These are phyloP conservation scores for Trichoderma virens DNA, from an alignment of 495 filamentous ascomycete genomes.

Conservation along the genomic window DNA sequence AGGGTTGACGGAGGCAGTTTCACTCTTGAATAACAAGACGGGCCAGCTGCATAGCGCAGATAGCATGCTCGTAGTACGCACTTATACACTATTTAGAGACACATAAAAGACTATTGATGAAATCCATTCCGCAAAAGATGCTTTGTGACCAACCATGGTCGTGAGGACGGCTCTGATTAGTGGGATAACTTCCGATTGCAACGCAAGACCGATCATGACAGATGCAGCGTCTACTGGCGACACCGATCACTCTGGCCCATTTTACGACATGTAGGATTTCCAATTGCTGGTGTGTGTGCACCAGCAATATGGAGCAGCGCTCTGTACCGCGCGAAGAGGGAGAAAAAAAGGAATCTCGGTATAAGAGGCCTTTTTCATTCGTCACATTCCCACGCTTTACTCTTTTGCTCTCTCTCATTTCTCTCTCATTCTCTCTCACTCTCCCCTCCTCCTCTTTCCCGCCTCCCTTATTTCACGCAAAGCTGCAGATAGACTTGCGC, in stretches of 20 bases:
- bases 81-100: conserved; percentile 7
- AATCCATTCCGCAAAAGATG: not conserved
- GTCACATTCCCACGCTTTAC: not conserved
- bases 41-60: not conserved
- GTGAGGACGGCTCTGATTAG: not conserved
- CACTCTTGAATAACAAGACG: not conserved
- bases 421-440: no score
- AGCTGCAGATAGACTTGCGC: not conserved
- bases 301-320: not conserved
- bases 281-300: not conserved
- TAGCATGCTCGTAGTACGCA: not conserved
- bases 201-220: not conserved
- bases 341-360: not conserved
- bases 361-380: not conserved
- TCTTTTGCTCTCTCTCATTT: not conserved
- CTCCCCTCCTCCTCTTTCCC: no score
- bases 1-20: not conserved
- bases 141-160: not conserved
- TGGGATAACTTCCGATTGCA: not conserved
- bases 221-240: not conserved
- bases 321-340: not conserved
- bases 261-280: not conserved
- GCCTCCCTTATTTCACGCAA: not conserved
- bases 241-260: not conserved
- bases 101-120: not conserved